phyloP scores from a whole-genome alignment of 2,329 filamentous ascomycete species.

The Anisogramma anomala region DNA sequence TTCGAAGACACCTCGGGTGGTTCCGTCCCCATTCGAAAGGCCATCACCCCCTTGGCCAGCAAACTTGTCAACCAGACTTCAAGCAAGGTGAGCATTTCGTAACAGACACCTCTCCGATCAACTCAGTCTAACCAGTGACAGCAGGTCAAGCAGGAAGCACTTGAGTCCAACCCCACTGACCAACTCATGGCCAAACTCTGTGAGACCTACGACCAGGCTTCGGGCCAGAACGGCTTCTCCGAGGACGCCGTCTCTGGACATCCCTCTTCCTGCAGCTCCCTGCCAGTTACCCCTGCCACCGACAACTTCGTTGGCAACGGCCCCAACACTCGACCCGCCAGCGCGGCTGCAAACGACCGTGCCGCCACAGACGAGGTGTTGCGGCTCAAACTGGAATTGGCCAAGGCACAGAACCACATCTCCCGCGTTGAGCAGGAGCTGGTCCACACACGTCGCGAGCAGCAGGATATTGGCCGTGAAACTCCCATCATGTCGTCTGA shows the following conservation, averaged over 20 bases:
- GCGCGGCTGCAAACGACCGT: conserved; percentile 34
- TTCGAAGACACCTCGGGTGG: conserved; percentile 4
- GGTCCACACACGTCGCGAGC: conserved; percentile 49
- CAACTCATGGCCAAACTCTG: conserved; percentile 49
- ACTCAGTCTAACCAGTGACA: conserved; percentile 11
- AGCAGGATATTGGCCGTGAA: conserved; percentile 45
- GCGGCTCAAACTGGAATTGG: conserved; percentile 59
- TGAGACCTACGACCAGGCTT: conserved; percentile 26
- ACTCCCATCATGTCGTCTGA: conserved; percentile 35
- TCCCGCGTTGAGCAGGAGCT: conserved; percentile 61
- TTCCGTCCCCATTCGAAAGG: conserved; percentile 27
- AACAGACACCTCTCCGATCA: neutral
- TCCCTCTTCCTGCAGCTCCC: conserved; percentile 42
- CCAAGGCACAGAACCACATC: conserved; percentile 58
- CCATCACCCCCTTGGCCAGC: conserved; percentile 36
- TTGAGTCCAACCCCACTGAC: conserved; percentile 50
- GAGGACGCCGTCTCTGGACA: conserved; percentile 47
- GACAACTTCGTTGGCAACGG: conserved; percentile 40
- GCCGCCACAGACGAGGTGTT: conserved; percentile 47
- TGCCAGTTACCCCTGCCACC: conserved; percentile 51
- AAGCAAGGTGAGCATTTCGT: conserved; percentile 34
- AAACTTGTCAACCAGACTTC: conserved; percentile 44
- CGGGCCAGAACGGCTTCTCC: conserved; percentile 52
- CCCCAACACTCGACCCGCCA: conserved; percentile 41
- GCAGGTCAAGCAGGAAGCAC: conserved; percentile 34